A percentile compares a stretch with the other conserved stretches of the same genome.
These are phyloP conservation scores for Sabuloglossum arenarium DNA, from an alignment of 495 filamentous ascomycete species.

Conservation along the genomic window DNA sequence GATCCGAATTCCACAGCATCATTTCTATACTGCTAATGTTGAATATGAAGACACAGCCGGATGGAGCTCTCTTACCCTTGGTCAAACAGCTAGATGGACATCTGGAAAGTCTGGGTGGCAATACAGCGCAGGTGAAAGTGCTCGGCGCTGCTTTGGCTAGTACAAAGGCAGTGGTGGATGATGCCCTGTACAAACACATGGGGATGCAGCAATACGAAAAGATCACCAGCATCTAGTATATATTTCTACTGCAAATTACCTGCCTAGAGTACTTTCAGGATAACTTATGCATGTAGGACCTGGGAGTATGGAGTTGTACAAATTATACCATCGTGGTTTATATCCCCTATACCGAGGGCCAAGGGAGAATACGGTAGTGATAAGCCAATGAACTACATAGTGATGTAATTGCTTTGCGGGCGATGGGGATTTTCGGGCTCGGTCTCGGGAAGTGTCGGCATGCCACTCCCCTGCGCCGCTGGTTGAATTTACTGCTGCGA, in stretches of 20 bases:
- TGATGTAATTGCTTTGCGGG: neutral
- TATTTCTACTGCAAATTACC: neutral
- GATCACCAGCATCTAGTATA: neutral
- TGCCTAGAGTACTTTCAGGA: neutral
- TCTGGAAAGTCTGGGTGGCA: conserved; percentile 34
- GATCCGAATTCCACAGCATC: neutral
- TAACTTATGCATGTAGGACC: neutral
- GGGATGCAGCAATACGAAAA: conserved; percentile 1
- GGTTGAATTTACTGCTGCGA: neutral
- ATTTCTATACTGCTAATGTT: neutral
- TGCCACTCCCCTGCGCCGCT: neutral
- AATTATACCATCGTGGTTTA: neutral
- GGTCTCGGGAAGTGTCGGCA: neutral
- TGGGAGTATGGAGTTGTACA: neutral
- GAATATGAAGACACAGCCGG: conserved; percentile 4
- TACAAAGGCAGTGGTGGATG: conserved; percentile 29
- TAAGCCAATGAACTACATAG: neutral
- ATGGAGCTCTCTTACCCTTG: conserved; percentile 16
- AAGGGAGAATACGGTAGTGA: neutral
- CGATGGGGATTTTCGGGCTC: neutral
- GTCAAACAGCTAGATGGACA: conserved; percentile 30
- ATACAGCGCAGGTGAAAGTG: conserved; percentile 28
- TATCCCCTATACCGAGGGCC: neutral
- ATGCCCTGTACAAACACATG: conserved; percentile 3
- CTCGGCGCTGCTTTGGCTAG: conserved; percentile 28